These are phyloP conservation scores for Sisymbrium irio DNA, from an alignment of 345 rosid genomes.

Conservation along the genomic window DNA sequence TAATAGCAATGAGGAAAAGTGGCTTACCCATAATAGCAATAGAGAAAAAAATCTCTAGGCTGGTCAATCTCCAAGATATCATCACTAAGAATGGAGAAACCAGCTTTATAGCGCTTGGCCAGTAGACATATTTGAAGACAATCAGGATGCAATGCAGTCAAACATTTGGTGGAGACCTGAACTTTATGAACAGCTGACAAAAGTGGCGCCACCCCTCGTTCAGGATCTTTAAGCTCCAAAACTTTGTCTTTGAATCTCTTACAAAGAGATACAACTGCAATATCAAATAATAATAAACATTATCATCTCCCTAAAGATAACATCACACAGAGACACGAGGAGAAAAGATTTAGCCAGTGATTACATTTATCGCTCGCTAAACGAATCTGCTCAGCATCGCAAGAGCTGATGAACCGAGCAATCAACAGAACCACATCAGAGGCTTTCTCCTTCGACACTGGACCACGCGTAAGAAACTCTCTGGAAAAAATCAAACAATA, in stretches of 20 bases:
- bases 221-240: constrained; percentile 55
- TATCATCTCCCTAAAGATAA: neutral
- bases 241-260: constrained; percentile 83
- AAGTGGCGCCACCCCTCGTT: constrained; percentile 76
- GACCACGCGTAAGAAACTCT: constrained; percentile 48
- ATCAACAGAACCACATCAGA: constrained; percentile 37
- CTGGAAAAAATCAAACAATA: constrained; percentile 37
- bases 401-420: constrained; percentile 63
- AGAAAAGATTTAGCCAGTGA: constrained; percentile 6
- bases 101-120: constrained; percentile 74
- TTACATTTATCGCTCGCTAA: constrained; percentile 77
- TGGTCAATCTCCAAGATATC: constrained; percentile 84
- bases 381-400: constrained; percentile 67
- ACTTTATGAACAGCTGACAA: constrained; percentile 68
- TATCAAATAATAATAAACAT: constrained; percentile 18
- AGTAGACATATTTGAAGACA: constrained; percentile 79
- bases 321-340: neutral
- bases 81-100: constrained; percentile 75
- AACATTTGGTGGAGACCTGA: constrained; percentile 64
- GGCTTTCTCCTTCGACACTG: constrained; percentile 54
- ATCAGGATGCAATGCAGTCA: constrained; percentile 90
- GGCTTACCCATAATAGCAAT: constrained; percentile 88
- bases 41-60: constrained; percentile 85
- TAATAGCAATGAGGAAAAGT: constrained; percentile 20
- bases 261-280: constrained; percentile 66